These are phyloP conservation scores for Waltergamsia citrina DNA, from an alignment of 2,329 filamentous ascomycete species.

Conservation along the genomic window DNA sequence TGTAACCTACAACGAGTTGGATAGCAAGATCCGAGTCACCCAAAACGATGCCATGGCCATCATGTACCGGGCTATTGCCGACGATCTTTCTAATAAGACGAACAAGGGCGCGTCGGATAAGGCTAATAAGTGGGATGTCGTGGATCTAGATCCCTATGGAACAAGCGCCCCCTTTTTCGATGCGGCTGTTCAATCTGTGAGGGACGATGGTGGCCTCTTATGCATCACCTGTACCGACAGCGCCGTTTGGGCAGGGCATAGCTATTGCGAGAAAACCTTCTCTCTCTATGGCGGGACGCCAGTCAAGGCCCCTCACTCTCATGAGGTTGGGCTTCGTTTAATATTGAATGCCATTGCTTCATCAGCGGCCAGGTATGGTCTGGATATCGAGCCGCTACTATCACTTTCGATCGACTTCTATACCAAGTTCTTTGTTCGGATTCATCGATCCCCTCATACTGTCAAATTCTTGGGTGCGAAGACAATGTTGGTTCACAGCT, in stretches of 20 bases:
- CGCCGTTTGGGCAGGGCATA: constrained; percentile 86
- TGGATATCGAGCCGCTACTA: constrained; percentile 82
- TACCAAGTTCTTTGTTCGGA: constrained; percentile 75
- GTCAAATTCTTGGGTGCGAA: constrained; percentile 89
- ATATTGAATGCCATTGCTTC: constrained; percentile 76
- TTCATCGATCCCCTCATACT: constrained; percentile 69
- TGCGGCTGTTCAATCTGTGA: constrained; percentile 75
- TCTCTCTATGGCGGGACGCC: constrained; percentile 89
- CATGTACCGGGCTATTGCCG: constrained; percentile 70
- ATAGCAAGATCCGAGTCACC: constrained; percentile 60
- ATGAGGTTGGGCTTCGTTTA: constrained; percentile 81
- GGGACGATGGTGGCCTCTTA: constrained; percentile 76
- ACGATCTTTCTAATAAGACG: constrained; percentile 34
- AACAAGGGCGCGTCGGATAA: constrained; percentile 26
- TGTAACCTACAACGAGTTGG: constrained; percentile 70
- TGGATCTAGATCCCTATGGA: constrained; percentile 94
- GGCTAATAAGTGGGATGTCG: constrained; percentile 69
- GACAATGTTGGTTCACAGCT: constrained; percentile 88
- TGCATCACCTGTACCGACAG: constrained; percentile 97
- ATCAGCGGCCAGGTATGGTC: constrained; percentile 74
- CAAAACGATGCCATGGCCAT: constrained; percentile 79
- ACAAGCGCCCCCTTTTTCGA: constrained; percentile 90
- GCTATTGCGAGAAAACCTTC: constrained; percentile 90
- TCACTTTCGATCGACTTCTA: constrained; percentile 97
- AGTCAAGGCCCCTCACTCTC: constrained; percentile 73